phyloP scores from a whole-genome alignment of 352 stramenopile species.

The Phytopythium aichiense region DNA sequence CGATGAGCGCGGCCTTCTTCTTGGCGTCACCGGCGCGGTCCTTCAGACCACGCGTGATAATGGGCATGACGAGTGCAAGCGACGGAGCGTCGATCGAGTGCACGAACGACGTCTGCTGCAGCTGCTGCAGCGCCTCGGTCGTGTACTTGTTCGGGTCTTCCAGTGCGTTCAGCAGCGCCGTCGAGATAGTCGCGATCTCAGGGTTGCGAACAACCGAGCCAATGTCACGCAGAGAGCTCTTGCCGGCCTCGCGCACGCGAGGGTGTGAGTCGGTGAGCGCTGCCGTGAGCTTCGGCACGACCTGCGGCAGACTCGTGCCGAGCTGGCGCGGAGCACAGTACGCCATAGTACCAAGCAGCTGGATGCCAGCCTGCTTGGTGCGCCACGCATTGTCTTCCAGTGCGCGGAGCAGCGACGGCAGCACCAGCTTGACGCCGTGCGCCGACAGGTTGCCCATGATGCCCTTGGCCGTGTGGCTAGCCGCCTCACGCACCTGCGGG shows the following conservation, averaged over 20 bases:
- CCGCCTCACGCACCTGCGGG: conserved; percentile 95
- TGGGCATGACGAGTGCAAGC: conserved; percentile 98
- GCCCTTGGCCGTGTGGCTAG: conserved; percentile 90
- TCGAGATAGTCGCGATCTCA: conserved; percentile 96
- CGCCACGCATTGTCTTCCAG: conserved; percentile 94
- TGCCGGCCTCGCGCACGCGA: conserved; percentile 96
- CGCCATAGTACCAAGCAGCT: conserved; percentile 96
- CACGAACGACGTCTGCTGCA: conserved; percentile 98
- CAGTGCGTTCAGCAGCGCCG: conserved; percentile 93
- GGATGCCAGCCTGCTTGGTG: conserved; percentile 99
- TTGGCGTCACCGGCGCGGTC: conserved; percentile 97
- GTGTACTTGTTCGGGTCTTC: conserved; percentile 94
- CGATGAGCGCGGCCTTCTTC: conserved; percentile 98
- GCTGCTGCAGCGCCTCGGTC: conserved; percentile 92
- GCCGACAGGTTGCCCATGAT: conserved; percentile 99
- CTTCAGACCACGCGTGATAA: conserved; percentile 97
- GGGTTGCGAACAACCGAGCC: conserved; percentile 98
- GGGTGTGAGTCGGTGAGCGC: conserved; percentile 98
- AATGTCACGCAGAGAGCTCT: conserved; percentile 96
- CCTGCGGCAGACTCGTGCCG: conserved; percentile 96
- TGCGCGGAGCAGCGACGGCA: conserved; percentile 95
- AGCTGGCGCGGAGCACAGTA: conserved; percentile 99
- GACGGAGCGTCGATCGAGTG: conserved; percentile 99
- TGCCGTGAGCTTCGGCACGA: conserved; percentile 97
- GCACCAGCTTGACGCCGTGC: conserved; percentile 98